Base-by-base conservation (phyloP, 2,329 filamentous ascomycete genomes). In the Pseudocercospora pini-densiflorae region DNA sequence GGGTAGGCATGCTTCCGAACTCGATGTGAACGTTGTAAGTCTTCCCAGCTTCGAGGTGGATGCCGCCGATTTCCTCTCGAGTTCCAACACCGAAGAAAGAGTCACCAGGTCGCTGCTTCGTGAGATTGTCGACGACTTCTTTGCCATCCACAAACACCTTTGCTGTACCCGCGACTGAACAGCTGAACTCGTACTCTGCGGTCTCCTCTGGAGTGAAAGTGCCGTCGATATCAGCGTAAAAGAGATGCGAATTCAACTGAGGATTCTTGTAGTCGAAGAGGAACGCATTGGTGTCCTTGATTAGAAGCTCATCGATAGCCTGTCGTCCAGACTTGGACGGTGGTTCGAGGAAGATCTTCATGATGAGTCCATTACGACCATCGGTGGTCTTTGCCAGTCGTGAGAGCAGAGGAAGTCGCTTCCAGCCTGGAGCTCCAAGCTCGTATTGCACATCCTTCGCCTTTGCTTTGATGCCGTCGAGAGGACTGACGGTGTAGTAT, bases 81-180 rank as follows among this genome's bases (percentile, higher is more conserved):
- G 88, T 91, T 2, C 86, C 89, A 19, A 82, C 83, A 21, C 89
- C 87, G 67, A 90, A 89, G 81, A 91, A 91, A 3, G 86, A 85
- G 54, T 88, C 86, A 10, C 89, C 88, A 24, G 86, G 83, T 55
- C 77, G 81, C 65, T 88, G 86, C 58, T 87, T 89, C 19, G 85
- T 77, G 45, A 71, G 84, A 72, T 91, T 90, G 78, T 91, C 88
- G 21, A 91, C 85, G 31, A 91, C 81, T 2, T 90, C 78, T 65
- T 88, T 80, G 66, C 81, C 88, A 69, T 91, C 86, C 63, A 91
- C 83, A 70, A 85, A 89, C 10, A 91, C 81, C 70, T 86, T 87
- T n/a, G 88, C 89, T 0, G 87, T 89, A 27, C 89, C 89, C 51
- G 85, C 85, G 7, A 91, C 89, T 5, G 87, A 86, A 27, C 90